Base-by-base conservation (phyloP, 495 filamentous ascomycete genomes). In the Aspergillus egyptiacus region DNA sequence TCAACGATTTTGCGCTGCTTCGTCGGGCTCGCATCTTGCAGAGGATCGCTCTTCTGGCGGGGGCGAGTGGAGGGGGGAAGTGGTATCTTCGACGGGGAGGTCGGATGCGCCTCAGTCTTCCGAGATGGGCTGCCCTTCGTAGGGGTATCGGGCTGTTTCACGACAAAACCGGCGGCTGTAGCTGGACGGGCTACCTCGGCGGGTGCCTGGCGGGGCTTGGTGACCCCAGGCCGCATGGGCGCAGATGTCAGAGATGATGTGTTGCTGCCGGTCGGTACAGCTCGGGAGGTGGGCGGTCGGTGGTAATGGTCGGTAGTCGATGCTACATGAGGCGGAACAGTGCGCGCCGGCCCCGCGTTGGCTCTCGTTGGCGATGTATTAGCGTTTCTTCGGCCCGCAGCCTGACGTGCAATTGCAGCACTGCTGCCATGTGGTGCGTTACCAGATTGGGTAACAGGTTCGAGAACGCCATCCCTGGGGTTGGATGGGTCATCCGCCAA, bases 401-500 rank as follows among this genome's bases (percentile, higher is more conserved):
- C n/a, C n/a, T n/a, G n/a, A n/a, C n/a, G n/a, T n/a, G n/a, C n/a
- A n/a, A n/a, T n/a, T n/a, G n/a, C n/a, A n/a, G n/a, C n/a, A n/a
- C n/a, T n/a, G n/a, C n/a, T n/a, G n/a, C n/a, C n/a, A n/a, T n/a
- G n/a, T n/a, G n/a, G n/a, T n/a, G n/a, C n/a, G n/a, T n/a, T n/a
- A n/a, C n/a, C n/a, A n/a, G n/a, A n/a, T n/a, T n/a, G n/a, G n/a
- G n/a, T n/a, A n/a, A n/a, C n/a, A n/a, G n/a, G n/a, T n/a, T n/a
- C n/a, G n/a, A n/a, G n/a, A n/a, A n/a, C n/a, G n/a, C n/a, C n/a
- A n/a, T n/a, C n/a, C n/a, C n/a, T 87, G 15, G 89, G 89, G 60
- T 95, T 95, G 40, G 82, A 75, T 17, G 85, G 69, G 57, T 91
- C 84, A 38, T 87, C 90, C 56, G 90, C 82, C 13, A 97, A 67